Evolutionary conservation across 441 rosid species (phyloP), one percentile per base, ranked within the genome.

Genomic region (Eruca vesicaria): DNA sequence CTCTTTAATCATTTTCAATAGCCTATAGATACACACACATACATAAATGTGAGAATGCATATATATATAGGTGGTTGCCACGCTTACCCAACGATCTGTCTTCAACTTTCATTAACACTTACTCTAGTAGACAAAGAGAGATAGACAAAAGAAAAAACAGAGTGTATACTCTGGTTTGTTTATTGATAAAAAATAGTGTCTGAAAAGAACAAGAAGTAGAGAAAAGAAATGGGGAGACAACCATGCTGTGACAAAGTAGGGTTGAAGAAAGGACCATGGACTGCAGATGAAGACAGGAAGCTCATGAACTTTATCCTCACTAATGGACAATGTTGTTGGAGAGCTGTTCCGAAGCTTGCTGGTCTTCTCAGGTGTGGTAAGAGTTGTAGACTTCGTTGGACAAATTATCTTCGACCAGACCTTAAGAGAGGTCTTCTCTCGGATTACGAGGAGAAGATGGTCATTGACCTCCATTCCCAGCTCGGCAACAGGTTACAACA

Each of bases 241-340:
- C 99, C 99, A 5, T 95, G 98, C 45, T 95, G 99, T 81, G 97
- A 91, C 65, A 95, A 90, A 82, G 95, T 93, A 26, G 99, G 99
- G 41, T 78, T 92, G 78, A 95, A 91, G 96, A 95, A 90, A 81
- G 99, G 99, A 69, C 97, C 99, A 75, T 94, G 99, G 99, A 91
- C 98, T 2, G 85, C 93, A 0, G 98, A 93, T n/a, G 99, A 95
- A 72, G 98, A 95, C 78, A 92, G 84, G 86, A 92, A 89, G 80
- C 98, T 95, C 65, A 82, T 91, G 70, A 84, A 83, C 79, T 92
- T 91, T 79, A 91, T 95, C 79, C 91, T 95, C 74, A 87, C 86
- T 58, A 88, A 95, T 80, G 98, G 99, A 80, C 99, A 95, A 85
- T 92, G 95, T 81, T 92, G 99, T 76, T 95, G 99, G 99, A 82